Percentiles rank a stretch among this genome's conserved stretches.
phyloP scores from a whole-genome alignment of 495 filamentous ascomycete species.

The Penicillium cataractarum region DNA sequence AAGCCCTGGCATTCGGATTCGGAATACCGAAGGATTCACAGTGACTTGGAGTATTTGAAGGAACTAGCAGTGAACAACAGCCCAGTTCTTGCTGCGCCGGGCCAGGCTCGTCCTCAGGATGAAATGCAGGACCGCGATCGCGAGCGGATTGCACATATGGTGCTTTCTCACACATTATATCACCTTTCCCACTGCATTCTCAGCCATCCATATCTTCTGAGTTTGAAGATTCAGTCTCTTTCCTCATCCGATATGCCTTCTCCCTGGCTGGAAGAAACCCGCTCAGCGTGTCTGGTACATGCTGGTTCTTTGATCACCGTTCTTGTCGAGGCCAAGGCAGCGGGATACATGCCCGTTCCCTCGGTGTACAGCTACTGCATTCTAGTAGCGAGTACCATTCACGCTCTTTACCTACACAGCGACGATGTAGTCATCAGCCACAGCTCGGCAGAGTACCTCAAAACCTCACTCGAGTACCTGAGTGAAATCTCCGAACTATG shows the following conservation, averaged over 20 bases:
- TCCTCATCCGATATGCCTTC: slow-evolving; percentile 12
- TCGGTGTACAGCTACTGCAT: slow-evolving; percentile 35
- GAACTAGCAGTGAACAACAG: slow-evolving; percentile 20
- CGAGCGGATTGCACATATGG: slow-evolving; percentile 28
- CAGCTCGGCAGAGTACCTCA: slow-evolving; percentile 26
- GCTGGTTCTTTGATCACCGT: slow-evolving; percentile 25
- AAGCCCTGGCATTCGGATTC: slow-evolving; percentile 30
- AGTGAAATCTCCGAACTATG: slow-evolving; percentile 28
- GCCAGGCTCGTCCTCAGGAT: slow-evolving; percentile 6
- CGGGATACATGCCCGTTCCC: slow-evolving; percentile 28
- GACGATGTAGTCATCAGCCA: slow-evolving; percentile 13
- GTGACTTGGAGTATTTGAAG: slow-evolving; percentile 30
- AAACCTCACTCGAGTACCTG: slow-evolving; percentile 24
- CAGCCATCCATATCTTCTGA: slow-evolving; percentile 35
- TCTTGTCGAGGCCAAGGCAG: slow-evolving; percentile 31
- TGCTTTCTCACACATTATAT: slow-evolving; percentile 33
- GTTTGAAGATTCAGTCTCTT: slow-evolving; percentile 15
- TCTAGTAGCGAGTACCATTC: slow-evolving; percentile 31
- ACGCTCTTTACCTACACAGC: slow-evolving; percentile 25
- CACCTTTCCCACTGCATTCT: slow-evolving; percentile 33
- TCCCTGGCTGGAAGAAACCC: slow-evolving; percentile 19
- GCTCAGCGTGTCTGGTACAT: slow-evolving; percentile 14
- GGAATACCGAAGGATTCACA: slow-evolving; percentile 23
- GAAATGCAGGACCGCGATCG: slow-evolving; percentile 18
- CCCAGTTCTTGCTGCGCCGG: slow-evolving; percentile 13